Conservation (phyloP, 2,329 filamentous ascomycete genomes). For the Truncatella angustata region DNA sequence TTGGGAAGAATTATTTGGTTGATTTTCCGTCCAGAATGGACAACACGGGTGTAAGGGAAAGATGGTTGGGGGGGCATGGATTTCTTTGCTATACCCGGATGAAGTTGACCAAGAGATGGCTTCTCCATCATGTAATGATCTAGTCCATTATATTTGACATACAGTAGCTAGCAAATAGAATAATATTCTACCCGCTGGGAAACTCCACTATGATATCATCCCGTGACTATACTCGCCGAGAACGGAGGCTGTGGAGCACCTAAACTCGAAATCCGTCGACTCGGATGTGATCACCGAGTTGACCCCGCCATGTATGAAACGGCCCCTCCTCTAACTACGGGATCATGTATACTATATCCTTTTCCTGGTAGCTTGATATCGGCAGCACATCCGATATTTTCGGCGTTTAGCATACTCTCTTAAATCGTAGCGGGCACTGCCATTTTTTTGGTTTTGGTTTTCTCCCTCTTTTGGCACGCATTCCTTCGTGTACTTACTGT, state of each 20-base stretch:
- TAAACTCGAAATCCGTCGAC: background rate
- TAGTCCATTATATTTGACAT: background rate
- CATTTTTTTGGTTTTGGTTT: no score
- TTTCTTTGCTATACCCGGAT: conserved; percentile 1
- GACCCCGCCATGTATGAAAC: background rate
- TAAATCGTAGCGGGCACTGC: no score
- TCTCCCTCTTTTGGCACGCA: no score
- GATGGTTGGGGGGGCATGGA: background rate
- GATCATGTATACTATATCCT: no score
- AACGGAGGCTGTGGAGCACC: background rate
- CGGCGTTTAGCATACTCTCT: no score
- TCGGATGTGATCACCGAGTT: background rate
- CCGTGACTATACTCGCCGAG: background rate
- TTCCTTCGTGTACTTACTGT: no score
- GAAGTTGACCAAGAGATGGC: background rate
- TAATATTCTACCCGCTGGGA: background rate
- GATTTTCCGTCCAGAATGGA: background rate
- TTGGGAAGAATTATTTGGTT: no score
- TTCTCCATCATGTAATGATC: background rate
- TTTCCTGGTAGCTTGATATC: no score
- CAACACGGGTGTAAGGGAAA: background rate
- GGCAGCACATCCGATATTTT: no score
- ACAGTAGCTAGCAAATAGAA: background rate
- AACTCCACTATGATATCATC: no score
- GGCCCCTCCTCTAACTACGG: no score